Evolutionary conservation across 2,329 filamentous ascomycete genomes (phyloP), one percentile per base, ranked within the genome.

Genomic region (Penicillium hesseltinei): DNA sequence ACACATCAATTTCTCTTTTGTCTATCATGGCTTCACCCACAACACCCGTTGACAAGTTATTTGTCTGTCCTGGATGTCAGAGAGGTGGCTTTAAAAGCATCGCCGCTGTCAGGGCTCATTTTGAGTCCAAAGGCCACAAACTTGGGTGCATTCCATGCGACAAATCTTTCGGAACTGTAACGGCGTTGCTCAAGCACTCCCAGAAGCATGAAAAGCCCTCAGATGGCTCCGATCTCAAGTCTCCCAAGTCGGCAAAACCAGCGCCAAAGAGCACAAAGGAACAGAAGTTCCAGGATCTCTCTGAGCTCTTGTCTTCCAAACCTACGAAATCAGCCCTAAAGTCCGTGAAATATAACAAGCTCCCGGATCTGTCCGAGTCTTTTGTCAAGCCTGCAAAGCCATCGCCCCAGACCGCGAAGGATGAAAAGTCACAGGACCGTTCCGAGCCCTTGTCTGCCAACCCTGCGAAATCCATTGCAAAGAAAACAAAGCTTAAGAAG

Each of bases 51-150:
- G 46, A 55, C n/a, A 55, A 51, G 23, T 44, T 21, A 29, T 57
- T 57, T 36, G 9, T 53, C 27, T 57, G 54, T n/a, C 54, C 54
- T 27, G 54, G 49, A 19, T 57, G 54, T 23, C 49, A 46, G 15
- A 47, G 19, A n/a, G 49, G 50, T 29, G 43, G 44, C 27, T 57
- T 53, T n/a, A 53, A 47, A 43, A 53, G 29, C 13, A 38, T 53
- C 7, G 17, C 21, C 21, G 54, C 49, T 8, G 54, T 57, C 21
- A 57, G 43, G 36, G 43, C 43, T 29, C 54, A 57, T 53, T 57
- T 57, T 42, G 49, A 53, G 29, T 45, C 49, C 5, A 57, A 57
- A 31, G 42, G 36, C 21, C 54, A 57, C 42, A 39, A 52, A 13
- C 27, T 57, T 7, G 45, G 23, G 23, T 57, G 54, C 23, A n/a